Base-by-base conservation (phyloP, 352 stramenopile species). In the Phytophthora hybrid region DNA sequence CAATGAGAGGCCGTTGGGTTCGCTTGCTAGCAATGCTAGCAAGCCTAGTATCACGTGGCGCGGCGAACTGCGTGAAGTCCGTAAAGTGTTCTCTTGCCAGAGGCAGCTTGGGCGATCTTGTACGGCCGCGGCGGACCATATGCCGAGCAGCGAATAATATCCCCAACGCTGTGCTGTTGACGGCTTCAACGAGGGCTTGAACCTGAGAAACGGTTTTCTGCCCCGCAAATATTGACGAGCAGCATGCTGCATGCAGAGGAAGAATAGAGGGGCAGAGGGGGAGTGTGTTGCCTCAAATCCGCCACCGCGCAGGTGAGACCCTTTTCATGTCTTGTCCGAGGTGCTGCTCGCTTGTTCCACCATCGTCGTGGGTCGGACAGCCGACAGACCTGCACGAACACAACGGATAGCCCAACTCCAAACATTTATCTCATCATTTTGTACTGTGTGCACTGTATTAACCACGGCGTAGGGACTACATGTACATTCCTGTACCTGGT, bases 21-120 rank as follows among this genome's bases (percentile, higher is more conserved):
- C 34, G 37, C 56, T 63, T 63, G 56, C 56, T 62, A n/a, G 6
- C 8, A n/a, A n/a, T n/a, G n/a, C n/a, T n/a, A n/a, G n/a, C n/a
- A n/a, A n/a, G n/a, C n/a, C n/a, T n/a, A n/a, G n/a, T n/a, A 21
- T 53, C 18, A 65, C 31, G 44, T 53, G 58, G 55, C 39, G 39
- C 9, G 39, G 4, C 39, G 23, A 26, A 26, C 23, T 26, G 23
- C 23, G 1, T 26, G 23, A 26, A 26, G 23, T 26, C 23, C 23
- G 23, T 26, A 26, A 47, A 47, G 39, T 18, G 9, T n/a, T 47
- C 39, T 47, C 39, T 14, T n/a, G 39, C 39, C 10, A 18, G 23
- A 26, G 23, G 16, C 18, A n/a, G 41, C 14, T 21, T 51, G 5
- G 18, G n/a, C 46, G 46, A 53, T 53, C 46, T 53, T 53, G 46